Base-by-base conservation (phyloP, 2,329 filamentous ascomycete species). In the Cladophialophora bantiana region DNA sequence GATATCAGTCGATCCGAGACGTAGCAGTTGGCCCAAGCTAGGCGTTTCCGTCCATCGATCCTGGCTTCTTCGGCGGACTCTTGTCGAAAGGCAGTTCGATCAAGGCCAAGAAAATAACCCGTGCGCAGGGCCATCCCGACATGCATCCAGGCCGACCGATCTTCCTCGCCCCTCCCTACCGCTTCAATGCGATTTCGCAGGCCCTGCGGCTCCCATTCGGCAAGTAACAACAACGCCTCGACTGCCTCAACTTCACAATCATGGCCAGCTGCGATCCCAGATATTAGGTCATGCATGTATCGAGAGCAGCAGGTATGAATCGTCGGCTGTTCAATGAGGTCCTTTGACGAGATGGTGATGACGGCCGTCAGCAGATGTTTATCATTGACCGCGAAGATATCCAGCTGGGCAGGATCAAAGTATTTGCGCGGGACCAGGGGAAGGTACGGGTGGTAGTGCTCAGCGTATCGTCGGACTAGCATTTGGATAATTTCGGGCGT, bases 91-190 rank as follows among this genome's bases (percentile, higher is more conserved):
- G 88, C 88, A 20, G 89, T 90, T 66, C 88, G 83, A 74, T 92
- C 90, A 18, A 92, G 81, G 1, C 87, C 87, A 15, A 91, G 85
- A 59, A 90, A 90, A 74, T 92, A 92, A 0, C 86, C 89, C 2
- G 90, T 85, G 6, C 90, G 84, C 6, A 92, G 78, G 2, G 90
- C 90, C 20, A 89, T 84, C 1, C 90, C 90, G 5, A 91, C 88
- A 72, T 91, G 88, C 89, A 92, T 92, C 90, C 90, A 92, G 0
- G 89, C 89, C 35, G 90, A 89, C 53, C 90, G 85, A 72, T 92
- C 89, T 74, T 92, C 90, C 75, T 92, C 89, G 7, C 90, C 90
- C 63, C 89, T 84, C 0, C 89, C 90, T 20, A 92, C 87, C 32
- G 85, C 83, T 36, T 87, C 87, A 35, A 86, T 85, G 38, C 84